A percentile compares a stretch with the other conserved stretches of the same genome.
Conservation (phyloP, 805 yeast species). For the Saturnispora saitoi region DNA sequence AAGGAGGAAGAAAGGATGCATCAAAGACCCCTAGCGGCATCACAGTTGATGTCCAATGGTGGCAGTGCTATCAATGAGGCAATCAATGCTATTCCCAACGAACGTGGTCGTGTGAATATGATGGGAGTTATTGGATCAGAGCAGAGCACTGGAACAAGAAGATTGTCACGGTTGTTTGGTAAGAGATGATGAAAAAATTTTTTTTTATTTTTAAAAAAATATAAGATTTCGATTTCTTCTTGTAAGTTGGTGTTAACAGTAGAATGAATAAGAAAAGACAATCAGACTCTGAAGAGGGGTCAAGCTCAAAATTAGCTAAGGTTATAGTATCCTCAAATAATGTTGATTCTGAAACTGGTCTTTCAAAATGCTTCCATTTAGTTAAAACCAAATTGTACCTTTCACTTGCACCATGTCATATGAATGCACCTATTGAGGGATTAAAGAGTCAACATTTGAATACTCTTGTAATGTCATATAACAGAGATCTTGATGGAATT, state of each 20-base stretch:
- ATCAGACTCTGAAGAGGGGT: background rate
- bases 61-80: slow-evolving; percentile 5
- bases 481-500: slow-evolving; percentile 66
- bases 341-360: slow-evolving; percentile 28
- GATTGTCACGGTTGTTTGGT: slow-evolving; percentile 7
- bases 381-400: slow-evolving; percentile 60
- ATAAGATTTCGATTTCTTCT: background rate
- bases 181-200: background rate
- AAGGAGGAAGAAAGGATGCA: slow-evolving; percentile 14
- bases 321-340: slow-evolving; percentile 11
- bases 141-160: slow-evolving; percentile 9
- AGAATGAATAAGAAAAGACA: slow-evolving; percentile 3
- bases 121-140: slow-evolving; percentile 19
- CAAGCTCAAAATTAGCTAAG: background rate
- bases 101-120: slow-evolving; percentile 24
- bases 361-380: slow-evolving; percentile 62
- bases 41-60: slow-evolving; percentile 1
- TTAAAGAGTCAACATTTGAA: slow-evolving; percentile 83
- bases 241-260: background rate
- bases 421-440: slow-evolving; percentile 65
- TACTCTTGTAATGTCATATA: slow-evolving; percentile 79
- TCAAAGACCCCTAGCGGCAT: slow-evolving; percentile 4
- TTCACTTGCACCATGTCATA: slow-evolving; percentile 79
- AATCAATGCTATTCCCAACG: background rate
- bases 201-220: background rate